Conservation (phyloP, 495 filamentous ascomycete species). For the Penicillium bialowiezense region DNA sequence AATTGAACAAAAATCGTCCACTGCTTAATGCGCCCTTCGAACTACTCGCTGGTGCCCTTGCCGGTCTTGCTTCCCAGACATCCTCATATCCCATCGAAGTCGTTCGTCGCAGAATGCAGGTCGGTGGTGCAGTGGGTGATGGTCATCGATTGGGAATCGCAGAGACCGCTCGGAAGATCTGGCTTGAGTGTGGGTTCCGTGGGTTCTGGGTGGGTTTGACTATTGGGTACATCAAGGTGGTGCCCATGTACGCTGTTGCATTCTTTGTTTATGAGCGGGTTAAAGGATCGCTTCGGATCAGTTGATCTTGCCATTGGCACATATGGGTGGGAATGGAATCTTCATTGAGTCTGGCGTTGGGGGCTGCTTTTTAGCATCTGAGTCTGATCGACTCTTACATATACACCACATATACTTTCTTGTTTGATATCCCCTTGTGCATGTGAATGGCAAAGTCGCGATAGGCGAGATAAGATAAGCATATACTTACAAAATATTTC, state of each 20-base stretch:
- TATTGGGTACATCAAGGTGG: conserved; percentile 92
- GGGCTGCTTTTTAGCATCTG: conserved; percentile 12
- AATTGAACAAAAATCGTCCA: conserved; percentile 23
- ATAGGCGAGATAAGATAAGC: too few species aligned
- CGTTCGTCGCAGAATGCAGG: conserved; percentile 89
- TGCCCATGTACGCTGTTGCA: conserved; percentile 84
- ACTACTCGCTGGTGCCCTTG: conserved; percentile 75
- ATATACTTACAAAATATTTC: too few species aligned
- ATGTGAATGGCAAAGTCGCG: too few species aligned
- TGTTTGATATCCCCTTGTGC: too few species aligned
- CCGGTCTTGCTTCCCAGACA: conserved; percentile 86
- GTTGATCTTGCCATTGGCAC: conserved; percentile 41
- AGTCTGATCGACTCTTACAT: conserved; percentile 7
- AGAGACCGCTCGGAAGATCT: conserved; percentile 75
- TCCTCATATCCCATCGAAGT: conserved; percentile 92
- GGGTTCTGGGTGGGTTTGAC: conserved; percentile 92
- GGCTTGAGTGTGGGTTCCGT: conserved; percentile 66
- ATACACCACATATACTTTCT: too few species aligned
- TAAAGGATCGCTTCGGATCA: conserved; percentile 65
- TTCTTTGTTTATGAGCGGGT: conserved; percentile 78
- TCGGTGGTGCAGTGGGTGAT: conserved; percentile 89
- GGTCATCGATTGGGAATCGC: conserved; percentile 71
- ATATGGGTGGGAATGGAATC: conserved; percentile 8
- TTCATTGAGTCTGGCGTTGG: conserved; percentile 18
- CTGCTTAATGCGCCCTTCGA: conserved; percentile 71